Base-by-base conservation (phyloP, 2,329 filamentous ascomycete genomes). In the Ceratocystis ficicola region DNA sequence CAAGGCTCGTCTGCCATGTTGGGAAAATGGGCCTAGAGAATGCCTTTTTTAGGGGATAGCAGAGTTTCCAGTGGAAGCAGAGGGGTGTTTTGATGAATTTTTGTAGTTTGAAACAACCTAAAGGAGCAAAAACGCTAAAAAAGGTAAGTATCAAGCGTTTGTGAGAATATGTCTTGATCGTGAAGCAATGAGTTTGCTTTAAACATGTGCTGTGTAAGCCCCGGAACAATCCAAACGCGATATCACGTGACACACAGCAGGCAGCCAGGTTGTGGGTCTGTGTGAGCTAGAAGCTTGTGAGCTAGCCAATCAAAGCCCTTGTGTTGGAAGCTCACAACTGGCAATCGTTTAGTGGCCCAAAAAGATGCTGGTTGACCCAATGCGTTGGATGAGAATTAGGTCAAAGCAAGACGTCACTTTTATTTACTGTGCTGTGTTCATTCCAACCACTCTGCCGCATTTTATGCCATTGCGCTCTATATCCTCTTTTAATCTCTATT, bases 1-100 rank as follows among this genome's bases (percentile, higher is more conserved):
- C 28, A 52, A 15, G 41, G 12, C 25, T 50, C 50, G 5, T 32
- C 12, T 46, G 65, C 52, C 61, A 67, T 67, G 0, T 8, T 67
- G 30, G 7, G n/a, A 57, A 32, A 22, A 48, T 12, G 41, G 20
- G 61, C 22, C 48, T 44, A 30, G 25, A 4, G 17, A 17, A 6
- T 28, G 25, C 8, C 3, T n/a, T 22, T 10, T 15, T 55, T 62
- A 61, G 44, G 57, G 30, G 52, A 44, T 60, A n/a, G 17, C 15
- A 30, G 30, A 22, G 5, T n/a, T 36, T n/a, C 15, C 3, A 8
- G 55, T 5, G 12, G 28, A 7, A 50, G 8, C 0, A 25, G 22
- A 25, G 22, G 46, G 1, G 7, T 52, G 2, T 15, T 7, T 22
- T 28, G 7, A 25, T 41, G 36, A 41, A 4, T 41, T 1, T 4